Evolutionary conservation across 768 basidiomycete species (phyloP).

Genomic region (Tylopilus vinaceipallidus): DNA sequence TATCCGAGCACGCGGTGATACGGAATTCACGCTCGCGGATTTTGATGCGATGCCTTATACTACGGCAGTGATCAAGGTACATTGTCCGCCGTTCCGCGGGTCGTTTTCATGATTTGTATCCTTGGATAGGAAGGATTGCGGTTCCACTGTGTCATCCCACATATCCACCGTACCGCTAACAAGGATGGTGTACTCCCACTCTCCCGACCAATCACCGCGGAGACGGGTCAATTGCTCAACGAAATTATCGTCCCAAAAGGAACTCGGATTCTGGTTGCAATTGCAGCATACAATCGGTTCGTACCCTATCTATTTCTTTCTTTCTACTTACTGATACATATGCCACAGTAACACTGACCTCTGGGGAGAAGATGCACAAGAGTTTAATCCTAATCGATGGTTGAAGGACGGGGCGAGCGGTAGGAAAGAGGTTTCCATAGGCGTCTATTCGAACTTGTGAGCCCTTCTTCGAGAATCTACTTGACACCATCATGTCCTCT

Average conservation of each 20-base stretch:
- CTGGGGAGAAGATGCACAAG: conserved; percentile 32
- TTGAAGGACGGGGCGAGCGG: conserved; percentile 16
- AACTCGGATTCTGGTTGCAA: conserved; percentile 49
- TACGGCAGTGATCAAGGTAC: conserved; percentile 34
- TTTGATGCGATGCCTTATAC: conserved; percentile 51
- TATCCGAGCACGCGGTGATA: conserved; percentile 9
- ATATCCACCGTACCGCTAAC: conserved; percentile 47
- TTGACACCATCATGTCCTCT: not conserved
- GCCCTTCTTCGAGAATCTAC: not conserved
- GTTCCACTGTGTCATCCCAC: conserved; percentile 48
- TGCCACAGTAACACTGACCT: conserved; percentile 23
- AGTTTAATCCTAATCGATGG: conserved; percentile 32
- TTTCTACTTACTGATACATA: not conserved
- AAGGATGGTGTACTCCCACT: conserved; percentile 60
- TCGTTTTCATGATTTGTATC: conserved; percentile 17
- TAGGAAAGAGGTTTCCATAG: conserved; percentile 22
- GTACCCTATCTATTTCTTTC: no score
- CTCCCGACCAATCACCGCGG: conserved; percentile 46
- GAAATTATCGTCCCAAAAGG: conserved; percentile 51
- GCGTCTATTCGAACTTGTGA: conserved; percentile 31
- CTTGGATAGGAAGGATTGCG: conserved; percentile 43
- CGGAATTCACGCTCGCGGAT: conserved; percentile 35
- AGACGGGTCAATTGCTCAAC: conserved; percentile 41
- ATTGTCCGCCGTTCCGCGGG: not conserved
- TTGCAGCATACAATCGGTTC: conserved; percentile 55